Conservation (phyloP, 2,329 filamentous ascomycete species). For the Nemania sp. region DNA sequence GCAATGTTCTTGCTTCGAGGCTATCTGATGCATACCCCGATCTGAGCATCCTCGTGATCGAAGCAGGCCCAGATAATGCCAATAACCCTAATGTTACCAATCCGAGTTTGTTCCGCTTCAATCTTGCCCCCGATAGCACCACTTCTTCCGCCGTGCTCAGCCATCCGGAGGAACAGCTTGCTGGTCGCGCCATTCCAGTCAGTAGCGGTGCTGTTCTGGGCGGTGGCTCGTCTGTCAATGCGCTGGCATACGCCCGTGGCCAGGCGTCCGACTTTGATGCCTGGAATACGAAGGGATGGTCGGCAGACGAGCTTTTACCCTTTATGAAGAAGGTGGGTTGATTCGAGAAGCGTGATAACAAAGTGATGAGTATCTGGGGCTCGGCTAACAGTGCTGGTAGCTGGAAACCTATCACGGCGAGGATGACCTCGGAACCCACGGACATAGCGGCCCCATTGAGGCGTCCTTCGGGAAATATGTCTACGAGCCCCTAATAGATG, state of each 20-base stretch:
- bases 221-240: conserved; percentile 56
- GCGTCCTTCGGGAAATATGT: neutral
- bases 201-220: conserved; percentile 46
- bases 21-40: conserved; percentile 16
- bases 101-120: neutral
- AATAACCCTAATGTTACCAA: neutral
- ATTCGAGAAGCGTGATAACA: neutral
- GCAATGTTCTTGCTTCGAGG: conserved; percentile 20
- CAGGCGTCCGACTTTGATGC: conserved; percentile 40
- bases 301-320: conserved; percentile 47
- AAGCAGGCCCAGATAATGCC: conserved; percentile 14
- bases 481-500: no score
- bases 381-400: neutral
- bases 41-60: conserved; percentile 24
- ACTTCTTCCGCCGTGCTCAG: neutral
- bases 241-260: conserved; percentile 46
- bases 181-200: neutral
- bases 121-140: neutral
- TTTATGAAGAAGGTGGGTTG: conserved; percentile 52
- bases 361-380: no score
- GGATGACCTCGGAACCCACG: neutral
- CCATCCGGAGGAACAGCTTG: neutral
- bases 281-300: conserved; percentile 36
- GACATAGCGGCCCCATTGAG: neutral
- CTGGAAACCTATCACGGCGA: neutral